Evolutionary conservation across 1,284 basidiomycete genomes (phyloP).

Genomic region (Moesziomyces antarcticus): DNA sequence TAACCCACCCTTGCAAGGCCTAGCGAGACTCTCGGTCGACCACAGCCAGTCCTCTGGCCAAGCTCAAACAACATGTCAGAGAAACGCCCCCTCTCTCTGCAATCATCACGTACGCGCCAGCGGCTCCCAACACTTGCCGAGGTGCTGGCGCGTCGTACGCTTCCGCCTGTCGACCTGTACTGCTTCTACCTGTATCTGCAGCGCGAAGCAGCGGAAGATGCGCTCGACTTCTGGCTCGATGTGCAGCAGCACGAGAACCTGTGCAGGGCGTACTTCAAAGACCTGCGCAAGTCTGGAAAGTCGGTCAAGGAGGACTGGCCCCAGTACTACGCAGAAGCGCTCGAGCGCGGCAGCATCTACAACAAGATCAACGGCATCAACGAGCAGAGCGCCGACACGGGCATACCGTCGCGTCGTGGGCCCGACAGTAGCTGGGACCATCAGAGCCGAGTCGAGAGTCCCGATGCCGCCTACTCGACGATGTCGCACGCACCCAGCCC

Average conservation of each 20-base stretch:
- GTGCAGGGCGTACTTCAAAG: constrained; percentile 98
- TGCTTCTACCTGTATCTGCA: constrained; percentile 83
- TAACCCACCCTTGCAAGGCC: not conserved
- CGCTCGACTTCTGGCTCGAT: constrained; percentile 98
- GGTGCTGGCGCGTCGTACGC: constrained; percentile 72
- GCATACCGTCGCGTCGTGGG: constrained; percentile 5
- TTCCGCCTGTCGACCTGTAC: constrained; percentile 95
- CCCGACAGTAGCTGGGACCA: constrained; percentile 36
- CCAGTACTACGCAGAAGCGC: constrained; percentile 79
- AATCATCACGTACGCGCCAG: constrained; percentile 58
- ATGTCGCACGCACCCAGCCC: constrained; percentile 33
- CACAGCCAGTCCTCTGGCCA: not conserved
- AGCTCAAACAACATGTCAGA: constrained; percentile 30
- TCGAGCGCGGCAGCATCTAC: constrained; percentile 86
- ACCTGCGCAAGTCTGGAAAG: constrained; percentile 90
- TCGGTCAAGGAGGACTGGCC: constrained; percentile 96
- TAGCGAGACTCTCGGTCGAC: constrained; percentile 2
- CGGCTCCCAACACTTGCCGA: constrained; percentile 68
- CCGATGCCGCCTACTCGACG: constrained; percentile 35
- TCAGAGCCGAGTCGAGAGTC: constrained; percentile 40
- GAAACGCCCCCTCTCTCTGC: constrained; percentile 39
- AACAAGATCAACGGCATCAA: constrained; percentile 83
- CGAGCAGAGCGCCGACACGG: constrained; percentile 25
- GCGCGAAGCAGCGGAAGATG: constrained; percentile 91
- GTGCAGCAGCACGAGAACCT: constrained; percentile 99